A percentile compares a stretch with the other conserved stretches of the same genome.
Evolutionary conservation across 78 protist species (phyloP).

Genomic region (Polysphondylium violaceum): DNA sequence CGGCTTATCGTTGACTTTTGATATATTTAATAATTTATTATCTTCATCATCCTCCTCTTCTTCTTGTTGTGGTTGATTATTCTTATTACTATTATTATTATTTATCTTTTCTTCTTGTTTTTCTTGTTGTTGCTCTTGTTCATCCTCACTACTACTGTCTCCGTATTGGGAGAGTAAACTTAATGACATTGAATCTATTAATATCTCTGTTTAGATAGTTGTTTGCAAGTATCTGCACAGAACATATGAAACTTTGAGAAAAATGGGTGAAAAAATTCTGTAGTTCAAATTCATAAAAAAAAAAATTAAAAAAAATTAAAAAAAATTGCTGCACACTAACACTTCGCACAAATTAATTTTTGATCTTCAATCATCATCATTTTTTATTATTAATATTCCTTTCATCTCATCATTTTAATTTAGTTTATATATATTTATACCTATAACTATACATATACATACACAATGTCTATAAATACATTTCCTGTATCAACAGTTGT

Average conservation of each 20-base stretch:
- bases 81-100: not conserved
- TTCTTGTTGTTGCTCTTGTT: not conserved
- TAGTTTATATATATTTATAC: too few species aligned
- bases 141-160: slow-evolving; percentile 1
- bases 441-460: not conserved
- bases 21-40: slow-evolving; percentile 23
- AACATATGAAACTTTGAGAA: too few species aligned
- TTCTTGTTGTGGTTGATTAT: not conserved
- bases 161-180: not conserved
- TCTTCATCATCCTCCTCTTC: slow-evolving; percentile 12
- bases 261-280: too few species aligned
- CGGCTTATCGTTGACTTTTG: slow-evolving; percentile 29
- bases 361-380: not conserved
- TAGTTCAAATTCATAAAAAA: too few species aligned
- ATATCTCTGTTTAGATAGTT: not conserved
- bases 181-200: slow-evolving; percentile 11
- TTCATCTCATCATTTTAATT: too few species aligned
- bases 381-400: too few species aligned
- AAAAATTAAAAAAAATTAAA: not conserved
- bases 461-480: not conserved
- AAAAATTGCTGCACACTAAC: not conserved
- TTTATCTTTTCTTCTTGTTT: not conserved
- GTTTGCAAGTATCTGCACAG: too few species aligned
- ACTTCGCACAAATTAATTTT: not conserved
- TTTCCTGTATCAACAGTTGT: slow-evolving; percentile 79